Evolutionary conservation across 306 rosid genomes (phyloP).

Genomic region (Chamaecrista fasciculata): DNA sequence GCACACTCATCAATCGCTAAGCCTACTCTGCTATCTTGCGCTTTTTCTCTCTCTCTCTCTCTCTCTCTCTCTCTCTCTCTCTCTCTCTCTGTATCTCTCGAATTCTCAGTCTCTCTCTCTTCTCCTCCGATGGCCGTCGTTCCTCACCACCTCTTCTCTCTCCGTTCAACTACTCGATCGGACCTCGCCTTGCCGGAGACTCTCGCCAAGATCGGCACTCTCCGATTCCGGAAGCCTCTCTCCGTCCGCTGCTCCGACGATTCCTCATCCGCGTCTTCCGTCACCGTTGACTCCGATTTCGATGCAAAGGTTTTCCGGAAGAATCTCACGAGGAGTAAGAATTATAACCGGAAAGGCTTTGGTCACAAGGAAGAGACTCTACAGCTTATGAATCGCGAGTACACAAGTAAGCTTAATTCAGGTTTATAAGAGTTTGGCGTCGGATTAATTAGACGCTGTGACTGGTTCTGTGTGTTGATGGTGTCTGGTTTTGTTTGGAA

Average conservation of each 20-base stretch:
- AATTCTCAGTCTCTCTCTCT: not conserved
- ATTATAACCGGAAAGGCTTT: conserved; percentile 85
- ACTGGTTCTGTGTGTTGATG: conserved; percentile 22
- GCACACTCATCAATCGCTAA: too few species aligned
- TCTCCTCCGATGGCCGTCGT: conserved; percentile 59
- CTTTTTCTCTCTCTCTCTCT: too few species aligned
- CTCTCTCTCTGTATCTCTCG: not conserved
- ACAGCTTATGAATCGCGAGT: conserved; percentile 84
- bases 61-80: too few species aligned
- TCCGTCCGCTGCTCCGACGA: conserved; percentile 61
- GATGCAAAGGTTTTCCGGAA: conserved; percentile 84
- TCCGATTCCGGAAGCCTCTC: conserved; percentile 46
- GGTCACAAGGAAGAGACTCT: conserved; percentile 87
- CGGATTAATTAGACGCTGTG: too few species aligned
- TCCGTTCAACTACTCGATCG: conserved; percentile 41
- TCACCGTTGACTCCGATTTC: conserved; percentile 55
- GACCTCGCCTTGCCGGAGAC: conserved; percentile 43
- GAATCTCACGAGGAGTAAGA: conserved; percentile 83
- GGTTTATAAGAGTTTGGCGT: too few species aligned
- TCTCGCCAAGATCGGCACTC: conserved; percentile 18
- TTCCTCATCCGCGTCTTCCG: conserved; percentile 34
- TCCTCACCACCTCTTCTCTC: conserved; percentile 58
- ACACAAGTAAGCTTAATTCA: conserved; percentile 58
- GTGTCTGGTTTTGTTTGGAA: conserved; percentile 8
- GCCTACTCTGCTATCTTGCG: too few species aligned